Conservation (phyloP, 2,329 filamentous ascomycete species). For the Fusarium pininemorale region DNA sequence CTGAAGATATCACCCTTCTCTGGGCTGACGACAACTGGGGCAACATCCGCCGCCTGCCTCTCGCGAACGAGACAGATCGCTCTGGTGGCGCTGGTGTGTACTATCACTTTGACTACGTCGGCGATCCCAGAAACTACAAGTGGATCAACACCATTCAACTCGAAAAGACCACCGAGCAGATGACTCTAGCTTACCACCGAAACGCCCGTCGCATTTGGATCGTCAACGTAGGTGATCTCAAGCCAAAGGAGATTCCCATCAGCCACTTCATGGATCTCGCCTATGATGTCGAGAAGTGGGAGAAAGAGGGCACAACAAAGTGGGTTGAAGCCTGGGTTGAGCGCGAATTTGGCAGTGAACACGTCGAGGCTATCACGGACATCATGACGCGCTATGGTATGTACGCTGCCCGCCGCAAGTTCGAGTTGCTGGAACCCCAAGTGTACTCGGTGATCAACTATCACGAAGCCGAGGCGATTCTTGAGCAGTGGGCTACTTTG, state of each 20-base stretch:
- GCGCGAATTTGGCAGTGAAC: conserved; percentile 59
- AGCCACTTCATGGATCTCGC: conserved; percentile 66
- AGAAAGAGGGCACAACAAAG: conserved; percentile 49
- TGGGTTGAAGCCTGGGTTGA: conserved; percentile 56
- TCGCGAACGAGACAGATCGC: conserved; percentile 61
- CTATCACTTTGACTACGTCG: conserved; percentile 71
- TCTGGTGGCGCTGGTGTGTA: conserved; percentile 67
- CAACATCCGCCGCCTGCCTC: conserved; percentile 66
- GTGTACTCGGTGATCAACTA: conserved; percentile 69
- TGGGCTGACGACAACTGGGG: conserved; percentile 73
- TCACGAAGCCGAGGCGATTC: conserved; percentile 64
- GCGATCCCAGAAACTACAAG: conserved; percentile 67
- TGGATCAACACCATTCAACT: conserved; percentile 62
- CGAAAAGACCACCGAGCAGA: conserved; percentile 45
- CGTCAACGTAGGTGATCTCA: conserved; percentile 70
- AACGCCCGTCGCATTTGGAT: conserved; percentile 66
- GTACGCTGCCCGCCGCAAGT: conserved; percentile 64
- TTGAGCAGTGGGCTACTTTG: conserved; percentile 62
- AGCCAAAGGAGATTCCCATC: conserved; percentile 65
- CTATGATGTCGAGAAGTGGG: conserved; percentile 58
- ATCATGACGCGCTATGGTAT: conserved; percentile 60
- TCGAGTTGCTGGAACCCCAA: conserved; percentile 65
- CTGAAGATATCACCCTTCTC: conserved; percentile 69
- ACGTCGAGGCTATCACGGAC: conserved; percentile 56
- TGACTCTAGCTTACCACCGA: conserved; percentile 60